Evolutionary conservation across 805 yeast genomes (phyloP).

Genomic region (Torulaspora quercuum): DNA sequence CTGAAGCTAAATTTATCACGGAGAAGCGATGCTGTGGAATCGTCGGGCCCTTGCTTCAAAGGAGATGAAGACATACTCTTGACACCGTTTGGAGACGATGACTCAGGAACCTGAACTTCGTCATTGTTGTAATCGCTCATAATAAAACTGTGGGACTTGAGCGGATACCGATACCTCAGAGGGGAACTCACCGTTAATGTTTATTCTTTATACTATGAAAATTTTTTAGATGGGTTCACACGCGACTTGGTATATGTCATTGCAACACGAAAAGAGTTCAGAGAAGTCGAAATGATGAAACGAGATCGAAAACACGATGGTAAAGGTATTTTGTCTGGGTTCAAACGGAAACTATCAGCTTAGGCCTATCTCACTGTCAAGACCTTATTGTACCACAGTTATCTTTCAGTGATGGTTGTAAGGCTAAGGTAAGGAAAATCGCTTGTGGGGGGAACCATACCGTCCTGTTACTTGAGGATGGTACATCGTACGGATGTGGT

Average conservation of each 20-base stretch:
- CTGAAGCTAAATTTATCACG: constrained; percentile 45
- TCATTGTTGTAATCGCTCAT: constrained; percentile 22
- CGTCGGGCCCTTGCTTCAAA: constrained; percentile 20
- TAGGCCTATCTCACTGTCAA: constrained; percentile 51
- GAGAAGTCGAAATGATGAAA: background rate
- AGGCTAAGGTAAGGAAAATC: constrained; percentile 41
- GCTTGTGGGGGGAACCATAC: constrained; percentile 90
- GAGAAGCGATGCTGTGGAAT: constrained; percentile 25
- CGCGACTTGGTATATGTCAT: constrained; percentile 4
- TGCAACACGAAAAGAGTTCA: constrained; percentile 10
- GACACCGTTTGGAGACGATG: constrained; percentile 40
- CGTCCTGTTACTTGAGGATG: constrained; percentile 50
- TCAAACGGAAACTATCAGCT: constrained; percentile 81
- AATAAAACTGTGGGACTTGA: background rate
- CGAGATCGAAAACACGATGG: constrained; percentile 4
- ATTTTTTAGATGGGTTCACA: constrained; percentile 11
- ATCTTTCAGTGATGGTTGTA: constrained; percentile 16
- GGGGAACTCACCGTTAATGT: background rate
- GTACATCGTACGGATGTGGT: constrained; percentile 58
- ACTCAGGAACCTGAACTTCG: constrained; percentile 49
- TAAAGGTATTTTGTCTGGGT: constrained; percentile 55
- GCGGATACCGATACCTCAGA: constrained; percentile 1
- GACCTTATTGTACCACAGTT: constrained; percentile 43
- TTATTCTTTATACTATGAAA: constrained; percentile 8
- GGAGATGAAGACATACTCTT: constrained; percentile 32